These are phyloP conservation scores for Lepiota brunneoincarnata DNA, from an alignment of 768 basidiomycete genomes.

Conservation along the genomic window DNA sequence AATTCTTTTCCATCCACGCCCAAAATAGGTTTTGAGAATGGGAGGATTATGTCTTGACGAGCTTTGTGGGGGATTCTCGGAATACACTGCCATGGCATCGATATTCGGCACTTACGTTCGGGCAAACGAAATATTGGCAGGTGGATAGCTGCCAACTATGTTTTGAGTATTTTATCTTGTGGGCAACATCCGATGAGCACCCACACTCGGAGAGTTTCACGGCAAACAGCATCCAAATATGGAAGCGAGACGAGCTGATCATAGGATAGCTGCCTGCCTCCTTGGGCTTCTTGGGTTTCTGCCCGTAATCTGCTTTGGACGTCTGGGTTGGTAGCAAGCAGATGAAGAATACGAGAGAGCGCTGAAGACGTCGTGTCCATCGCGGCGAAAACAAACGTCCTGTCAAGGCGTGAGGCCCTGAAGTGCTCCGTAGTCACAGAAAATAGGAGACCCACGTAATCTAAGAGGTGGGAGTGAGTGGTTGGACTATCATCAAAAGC, in stretches of 20 bases:
- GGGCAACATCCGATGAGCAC: too few species aligned
- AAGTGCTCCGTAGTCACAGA: too few species aligned
- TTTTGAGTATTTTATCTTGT: too few species aligned
- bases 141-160: slow-evolving; percentile 19
- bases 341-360: slow-evolving; percentile 28
- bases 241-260: slow-evolving; percentile 34
- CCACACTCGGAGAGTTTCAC: slow-evolving; percentile 37
- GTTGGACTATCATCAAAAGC: too few species aligned
- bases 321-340: slow-evolving; percentile 31
- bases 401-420: slow-evolving; percentile 13
- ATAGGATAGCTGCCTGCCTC: slow-evolving; percentile 26
- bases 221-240: slow-evolving; percentile 38
- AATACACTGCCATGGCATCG: not conserved
- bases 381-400: slow-evolving; percentile 36
- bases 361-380: slow-evolving; percentile 42
- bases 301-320: slow-evolving; percentile 34
- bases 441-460: too few species aligned
- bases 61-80: too few species aligned
- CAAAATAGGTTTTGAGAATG: slow-evolving; percentile 7
- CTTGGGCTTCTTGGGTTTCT: slow-evolving; percentile 31
- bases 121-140: slow-evolving; percentile 17
- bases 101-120: not conserved
- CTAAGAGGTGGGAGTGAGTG: not conserved
- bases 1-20: slow-evolving; percentile 4
- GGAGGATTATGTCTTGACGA: slow-evolving; percentile 16